A percentile compares a stretch with the other conserved stretches of the same genome.
These are phyloP conservation scores for Apiotrichum brassicae DNA, from an alignment of 1,284 basidiomycete genomes.

Conservation along the genomic window DNA sequence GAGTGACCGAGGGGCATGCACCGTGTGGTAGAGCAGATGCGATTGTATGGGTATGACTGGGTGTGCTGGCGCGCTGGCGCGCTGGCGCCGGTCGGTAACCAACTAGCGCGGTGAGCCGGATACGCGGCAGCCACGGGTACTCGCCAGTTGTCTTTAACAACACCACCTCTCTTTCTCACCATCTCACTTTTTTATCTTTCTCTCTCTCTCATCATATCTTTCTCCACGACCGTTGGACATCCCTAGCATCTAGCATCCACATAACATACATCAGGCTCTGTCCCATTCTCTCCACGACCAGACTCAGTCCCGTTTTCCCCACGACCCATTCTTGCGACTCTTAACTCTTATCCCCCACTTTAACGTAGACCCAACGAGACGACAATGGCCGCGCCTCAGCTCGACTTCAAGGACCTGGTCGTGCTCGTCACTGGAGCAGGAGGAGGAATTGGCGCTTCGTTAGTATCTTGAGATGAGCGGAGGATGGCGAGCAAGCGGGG, in stretches of 20 bases:
- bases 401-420: slow-evolving; percentile 78
- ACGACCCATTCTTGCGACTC: no score
- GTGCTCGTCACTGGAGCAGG: slow-evolving; percentile 94
- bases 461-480: no score
- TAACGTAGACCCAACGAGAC: neutral
- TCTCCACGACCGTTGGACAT: neutral
- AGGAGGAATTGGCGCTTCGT: slow-evolving; percentile 86
- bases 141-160: neutral
- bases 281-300: no score
- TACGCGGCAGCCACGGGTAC: no score
- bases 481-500: no score
- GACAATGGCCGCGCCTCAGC: slow-evolving; percentile 9
- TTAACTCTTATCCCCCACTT: neutral
- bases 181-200: neutral
- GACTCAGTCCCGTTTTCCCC: neutral
- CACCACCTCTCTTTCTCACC: neutral
- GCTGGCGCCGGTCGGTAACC: no score
- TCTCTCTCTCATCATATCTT: neutral
- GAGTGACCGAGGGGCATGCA: no score
- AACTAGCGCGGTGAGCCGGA: no score
- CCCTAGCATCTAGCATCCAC: neutral
- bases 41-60: no score
- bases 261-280: no score
- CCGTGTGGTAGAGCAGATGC: no score
- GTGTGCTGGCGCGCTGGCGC: no score